These are phyloP conservation scores for Pythium monospermum DNA, from an alignment of 352 stramenopile species.

Conservation along the genomic window DNA sequence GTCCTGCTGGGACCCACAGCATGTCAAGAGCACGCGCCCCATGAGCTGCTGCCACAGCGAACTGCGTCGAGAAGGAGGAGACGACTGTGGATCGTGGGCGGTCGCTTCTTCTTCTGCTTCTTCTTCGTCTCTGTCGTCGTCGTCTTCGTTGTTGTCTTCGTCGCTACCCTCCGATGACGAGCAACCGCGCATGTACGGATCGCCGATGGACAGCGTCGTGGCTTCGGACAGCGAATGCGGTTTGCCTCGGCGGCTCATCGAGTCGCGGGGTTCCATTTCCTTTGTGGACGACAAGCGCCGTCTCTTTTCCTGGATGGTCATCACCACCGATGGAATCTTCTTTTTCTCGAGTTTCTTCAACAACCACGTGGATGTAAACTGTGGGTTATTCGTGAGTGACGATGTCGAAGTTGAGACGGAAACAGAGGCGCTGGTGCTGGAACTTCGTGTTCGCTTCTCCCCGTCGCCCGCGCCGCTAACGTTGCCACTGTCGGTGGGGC, in stretches of 20 bases:
- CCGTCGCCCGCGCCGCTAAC: not conserved
- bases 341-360: constrained; percentile 15
- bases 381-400: too few species aligned
- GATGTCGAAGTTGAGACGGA: too few species aligned
- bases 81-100: not conserved
- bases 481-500: not conserved
- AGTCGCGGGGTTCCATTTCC: not conserved
- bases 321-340: not conserved
- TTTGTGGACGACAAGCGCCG: constrained; percentile 7
- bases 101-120: not conserved
- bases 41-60: constrained; percentile 15
- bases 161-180: constrained; percentile 21
- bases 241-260: constrained; percentile 20
- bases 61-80: not conserved
- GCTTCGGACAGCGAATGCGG: constrained; percentile 46
- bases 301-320: not conserved
- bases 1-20: not conserved
- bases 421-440: too few species aligned
- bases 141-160: constrained; percentile 17
- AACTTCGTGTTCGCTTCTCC: too few species aligned
- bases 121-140: not conserved
- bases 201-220: constrained; percentile 38
- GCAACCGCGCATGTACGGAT: constrained; percentile 2
- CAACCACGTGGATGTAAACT: too few species aligned
- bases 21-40: constrained; percentile 4